Percentiles rank a stretch among this genome's conserved stretches.
Conservation (phyloP, 345 rosid species). For the Eucalyptus cloeziana region DNA sequence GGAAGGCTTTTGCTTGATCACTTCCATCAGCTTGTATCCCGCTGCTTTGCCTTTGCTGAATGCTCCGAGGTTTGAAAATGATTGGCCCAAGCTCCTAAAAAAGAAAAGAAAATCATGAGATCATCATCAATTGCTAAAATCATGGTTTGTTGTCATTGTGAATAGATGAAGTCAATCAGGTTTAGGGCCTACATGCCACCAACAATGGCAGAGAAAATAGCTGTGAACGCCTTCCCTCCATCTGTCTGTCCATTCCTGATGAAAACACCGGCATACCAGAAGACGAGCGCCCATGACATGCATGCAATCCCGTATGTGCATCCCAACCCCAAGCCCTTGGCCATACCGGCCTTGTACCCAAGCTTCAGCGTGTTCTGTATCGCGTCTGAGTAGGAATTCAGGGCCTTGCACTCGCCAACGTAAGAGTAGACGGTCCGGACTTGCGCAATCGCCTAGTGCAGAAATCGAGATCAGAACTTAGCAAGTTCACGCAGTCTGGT, state of each 20-base stretch:
- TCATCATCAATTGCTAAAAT: background rate
- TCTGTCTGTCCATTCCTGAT: constrained; percentile 87
- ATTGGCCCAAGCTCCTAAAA: constrained; percentile 97
- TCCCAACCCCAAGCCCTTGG: constrained; percentile 97
- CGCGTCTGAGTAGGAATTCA: constrained; percentile 82
- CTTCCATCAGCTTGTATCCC: constrained; percentile 94
- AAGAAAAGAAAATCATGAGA: background rate
- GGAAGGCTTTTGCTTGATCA: constrained; percentile 84
- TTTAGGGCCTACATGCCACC: constrained; percentile 84
- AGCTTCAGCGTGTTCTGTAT: constrained; percentile 93
- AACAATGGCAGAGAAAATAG: constrained; percentile 98
- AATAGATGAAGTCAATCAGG: background rate
- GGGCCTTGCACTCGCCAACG: constrained; percentile 96
- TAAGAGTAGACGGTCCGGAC: constrained; percentile 94
- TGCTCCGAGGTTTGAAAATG: constrained; percentile 97
- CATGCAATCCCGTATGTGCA: constrained; percentile 98
- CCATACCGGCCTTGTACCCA: constrained; percentile 99
- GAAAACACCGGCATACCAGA: constrained; percentile 99
- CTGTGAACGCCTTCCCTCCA: constrained; percentile 98
- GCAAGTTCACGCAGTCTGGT: background rate
- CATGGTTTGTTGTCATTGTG: background rate
- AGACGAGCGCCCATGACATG: constrained; percentile 99
- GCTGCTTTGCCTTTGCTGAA: constrained; percentile 99
- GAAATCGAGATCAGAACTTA: background rate
- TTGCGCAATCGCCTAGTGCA: constrained; percentile 82